Evolutionary conservation across 441 rosid genomes (phyloP).

Genomic region (Arabidopsis lyrata): DNA sequence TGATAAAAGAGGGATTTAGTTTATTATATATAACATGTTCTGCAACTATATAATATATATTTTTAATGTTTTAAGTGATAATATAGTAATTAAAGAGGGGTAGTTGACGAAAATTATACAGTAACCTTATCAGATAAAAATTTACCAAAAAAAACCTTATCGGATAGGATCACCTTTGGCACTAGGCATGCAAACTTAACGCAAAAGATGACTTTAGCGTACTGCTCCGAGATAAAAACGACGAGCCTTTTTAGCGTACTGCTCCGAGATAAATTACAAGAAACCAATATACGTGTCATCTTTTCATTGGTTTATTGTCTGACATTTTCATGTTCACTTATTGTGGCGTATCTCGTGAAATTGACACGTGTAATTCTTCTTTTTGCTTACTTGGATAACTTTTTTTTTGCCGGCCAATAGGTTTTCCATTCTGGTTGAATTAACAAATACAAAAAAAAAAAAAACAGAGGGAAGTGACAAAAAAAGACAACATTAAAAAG

Average conservation of each 20-base stretch:
- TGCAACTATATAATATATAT: background rate
- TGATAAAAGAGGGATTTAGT: background rate
- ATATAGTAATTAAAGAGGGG: background rate
- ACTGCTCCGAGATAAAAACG: conserved; percentile 21
- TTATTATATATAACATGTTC: background rate
- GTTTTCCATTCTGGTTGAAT: background rate
- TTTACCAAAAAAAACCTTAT: conserved; percentile 23
- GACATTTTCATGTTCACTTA: conserved; percentile 22
- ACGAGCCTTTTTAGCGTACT: conserved; percentile 20
- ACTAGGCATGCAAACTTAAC: conserved; percentile 26
- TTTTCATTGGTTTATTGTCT: background rate
- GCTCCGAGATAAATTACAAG: conserved; percentile 17
- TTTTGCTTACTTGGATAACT: conserved; percentile 12
- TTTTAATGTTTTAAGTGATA: background rate
- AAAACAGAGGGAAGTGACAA: background rate
- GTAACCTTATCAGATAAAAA: conserved; percentile 34
- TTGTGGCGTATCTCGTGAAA: conserved; percentile 6
- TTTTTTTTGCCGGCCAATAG: conserved; percentile 35
- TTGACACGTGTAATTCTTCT: conserved; percentile 16
- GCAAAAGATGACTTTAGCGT: conserved; percentile 19
- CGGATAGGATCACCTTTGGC: conserved; percentile 25
- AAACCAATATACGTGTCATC: conserved; percentile 4
- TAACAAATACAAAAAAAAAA: background rate
- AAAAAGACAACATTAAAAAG: background rate
- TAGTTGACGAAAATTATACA: conserved; percentile 19